These are phyloP conservation scores for Pachysandra terminalis DNA, from an alignment of 164 flowering plant species.

Conservation along the genomic window DNA sequence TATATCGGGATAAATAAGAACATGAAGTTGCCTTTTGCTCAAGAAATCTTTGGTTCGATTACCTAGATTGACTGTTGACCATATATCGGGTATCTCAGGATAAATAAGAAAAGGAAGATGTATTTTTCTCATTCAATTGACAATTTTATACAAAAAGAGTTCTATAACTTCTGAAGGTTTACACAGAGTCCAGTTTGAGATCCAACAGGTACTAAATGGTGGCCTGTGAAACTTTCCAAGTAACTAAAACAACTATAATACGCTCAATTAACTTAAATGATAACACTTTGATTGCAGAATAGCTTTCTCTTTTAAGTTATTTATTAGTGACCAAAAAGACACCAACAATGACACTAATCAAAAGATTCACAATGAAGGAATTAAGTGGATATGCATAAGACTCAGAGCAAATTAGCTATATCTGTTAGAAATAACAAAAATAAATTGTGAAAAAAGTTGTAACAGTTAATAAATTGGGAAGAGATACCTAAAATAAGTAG, in stretches of 20 bases:
- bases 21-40: neutral
- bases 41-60: no score
- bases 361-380: neutral
- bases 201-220: no score
- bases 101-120: neutral
- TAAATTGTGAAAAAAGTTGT: neutral
- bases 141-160: no score
- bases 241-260: neutral
- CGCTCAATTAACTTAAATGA: neutral
- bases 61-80: no score
- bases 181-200: no score
- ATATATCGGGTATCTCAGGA: no score
- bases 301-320: neutral
- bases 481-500: constrained; percentile 88
- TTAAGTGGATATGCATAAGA: neutral
- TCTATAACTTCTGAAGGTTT: neutral
- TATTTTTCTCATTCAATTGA: neutral
- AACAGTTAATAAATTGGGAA: constrained; percentile 1
- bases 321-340: neutral
- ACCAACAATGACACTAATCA: neutral
- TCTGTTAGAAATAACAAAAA: neutral
- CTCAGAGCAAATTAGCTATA: neutral
- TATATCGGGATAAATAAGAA: neutral
- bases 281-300: neutral
- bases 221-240: neutral